Evolutionary conservation across 495 filamentous ascomycete species (phyloP), one percentile per base, ranked within the genome.

Genomic region (Aspergillus biplanus): DNA sequence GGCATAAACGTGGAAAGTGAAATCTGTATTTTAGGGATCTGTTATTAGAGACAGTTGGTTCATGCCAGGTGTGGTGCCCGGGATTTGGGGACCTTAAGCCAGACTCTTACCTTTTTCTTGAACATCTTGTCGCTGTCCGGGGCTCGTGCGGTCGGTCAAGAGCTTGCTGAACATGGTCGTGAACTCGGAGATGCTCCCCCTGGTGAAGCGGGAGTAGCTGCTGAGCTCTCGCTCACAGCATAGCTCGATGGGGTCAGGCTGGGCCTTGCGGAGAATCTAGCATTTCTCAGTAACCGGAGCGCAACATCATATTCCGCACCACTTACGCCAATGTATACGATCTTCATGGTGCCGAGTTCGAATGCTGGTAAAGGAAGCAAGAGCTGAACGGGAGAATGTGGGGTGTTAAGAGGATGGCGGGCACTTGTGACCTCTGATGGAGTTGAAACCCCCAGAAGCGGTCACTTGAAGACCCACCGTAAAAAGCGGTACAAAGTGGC

Each of bases 91-190:
- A 27, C 21, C n/a, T 7, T 50, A 21, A 89, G 2, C 21, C 21
- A 27, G 21, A 27, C 21, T 27, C 85, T 93, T 90, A 48, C 68
- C 68, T 58, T 70, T 64, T 75, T 97, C 91, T 73, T 97, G 89
- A 53, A 97, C 87, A 67, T 93, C 92, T 75, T 97, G 92, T 67
- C 95, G 87, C 74, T 94, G 89, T 37, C 92, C 93, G n/a, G 92
- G 88, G 61, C 78, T 82, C 18, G 92, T 97, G 55, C 90, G 84
- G 75, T 96, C 92, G 46, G 95, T 94, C 18, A 89, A 83, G 6
- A 82, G 84, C 69, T 82, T 83, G 73, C 73, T 77, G 72, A 85
- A 85, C 48, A 86, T 73, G 68, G 77, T 75, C 60, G 84, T 78
- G 75, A 86, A 85, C 68, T 85, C 80, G 68, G 79, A 82, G 66